Conservation (phyloP, 441 rosid species). For the Macaranga tanarius region DNA sequence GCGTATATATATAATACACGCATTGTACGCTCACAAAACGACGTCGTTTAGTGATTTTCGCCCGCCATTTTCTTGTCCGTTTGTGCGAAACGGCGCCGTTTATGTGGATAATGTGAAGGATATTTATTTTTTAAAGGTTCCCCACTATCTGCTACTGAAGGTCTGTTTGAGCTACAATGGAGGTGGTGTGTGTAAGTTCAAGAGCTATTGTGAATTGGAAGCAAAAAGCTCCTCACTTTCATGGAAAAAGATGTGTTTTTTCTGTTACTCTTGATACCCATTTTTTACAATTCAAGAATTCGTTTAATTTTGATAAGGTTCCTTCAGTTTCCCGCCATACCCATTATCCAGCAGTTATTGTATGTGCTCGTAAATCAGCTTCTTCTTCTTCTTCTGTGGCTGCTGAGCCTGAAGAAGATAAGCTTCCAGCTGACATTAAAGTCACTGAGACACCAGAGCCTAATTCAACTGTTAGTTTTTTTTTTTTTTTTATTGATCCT, state of each 20-base stretch:
- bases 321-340: slow-evolving; percentile 29
- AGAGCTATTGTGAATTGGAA: slow-evolving; percentile 30
- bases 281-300: slow-evolving; percentile 28
- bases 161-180: slow-evolving; percentile 4
- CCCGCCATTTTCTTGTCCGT: slow-evolving; percentile 6
- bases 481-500: background rate
- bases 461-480: slow-evolving; percentile 61
- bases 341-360: slow-evolving; percentile 18
- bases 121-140: background rate
- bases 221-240: slow-evolving; percentile 13
- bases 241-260: slow-evolving; percentile 16
- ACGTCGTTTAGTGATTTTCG: background rate
- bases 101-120: background rate
- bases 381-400: slow-evolving; percentile 42
- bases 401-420: slow-evolving; percentile 42
- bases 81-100: background rate
- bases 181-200: slow-evolving; percentile 67
- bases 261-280: slow-evolving; percentile 24
- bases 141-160: background rate
- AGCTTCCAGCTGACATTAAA: slow-evolving; percentile 68
- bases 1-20: background rate
- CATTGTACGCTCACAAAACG: background rate
- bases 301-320: slow-evolving; percentile 27
- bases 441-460: slow-evolving; percentile 60
- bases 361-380: slow-evolving; percentile 24